Conservation (phyloP, 2,329 filamentous ascomycete genomes). For the Laburnicola sp. region DNA sequence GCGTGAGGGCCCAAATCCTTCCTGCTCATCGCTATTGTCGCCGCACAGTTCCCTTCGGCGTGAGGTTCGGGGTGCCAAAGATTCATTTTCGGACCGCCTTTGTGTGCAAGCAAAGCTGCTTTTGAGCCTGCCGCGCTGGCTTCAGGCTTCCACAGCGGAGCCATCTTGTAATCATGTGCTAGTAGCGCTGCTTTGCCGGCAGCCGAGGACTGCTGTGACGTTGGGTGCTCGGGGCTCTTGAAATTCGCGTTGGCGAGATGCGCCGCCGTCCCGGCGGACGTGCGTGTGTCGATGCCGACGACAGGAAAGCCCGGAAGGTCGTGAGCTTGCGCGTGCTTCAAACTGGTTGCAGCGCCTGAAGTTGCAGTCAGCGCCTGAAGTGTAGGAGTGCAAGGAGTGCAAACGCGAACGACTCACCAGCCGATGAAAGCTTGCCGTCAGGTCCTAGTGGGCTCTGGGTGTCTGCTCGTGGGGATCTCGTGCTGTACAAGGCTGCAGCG, state of each 20-base stretch:
- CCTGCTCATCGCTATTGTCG: slow-evolving; percentile 66
- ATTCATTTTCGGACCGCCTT: slow-evolving; percentile 56
- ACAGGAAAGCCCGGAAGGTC: slow-evolving; percentile 77
- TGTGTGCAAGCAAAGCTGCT: slow-evolving; percentile 70
- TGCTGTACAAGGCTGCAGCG: slow-evolving; percentile 63
- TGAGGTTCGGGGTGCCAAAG: slow-evolving; percentile 56
- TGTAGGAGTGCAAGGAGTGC: too few species aligned
- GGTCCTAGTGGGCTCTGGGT: slow-evolving; percentile 50
- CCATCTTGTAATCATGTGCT: slow-evolving; percentile 64
- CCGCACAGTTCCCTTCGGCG: slow-evolving; percentile 66
- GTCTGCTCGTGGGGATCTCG: slow-evolving; percentile 42
- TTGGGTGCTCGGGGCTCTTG: slow-evolving; percentile 68
- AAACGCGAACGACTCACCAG: slow-evolving; percentile 53
- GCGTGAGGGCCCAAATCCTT: slow-evolving; percentile 51
- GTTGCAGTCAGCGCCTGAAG: slow-evolving; percentile 9
- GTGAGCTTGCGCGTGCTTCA: slow-evolving; percentile 72
- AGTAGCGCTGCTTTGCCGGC: slow-evolving; percentile 63
- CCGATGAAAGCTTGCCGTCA: slow-evolving; percentile 61
- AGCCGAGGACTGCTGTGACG: slow-evolving; percentile 61
- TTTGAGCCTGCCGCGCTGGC: slow-evolving; percentile 69
- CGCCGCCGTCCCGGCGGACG: slow-evolving; percentile 74
- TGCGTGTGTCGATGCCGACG: slow-evolving; percentile 59
- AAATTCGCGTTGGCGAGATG: slow-evolving; percentile 72
- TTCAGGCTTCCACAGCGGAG: slow-evolving; percentile 65
- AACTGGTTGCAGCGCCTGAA: slow-evolving; percentile 61